A percentile compares a stretch with the other conserved stretches of the same genome.
phyloP scores from a whole-genome alignment of 2,329 filamentous ascomycete species.

The Monilinia laxa region DNA sequence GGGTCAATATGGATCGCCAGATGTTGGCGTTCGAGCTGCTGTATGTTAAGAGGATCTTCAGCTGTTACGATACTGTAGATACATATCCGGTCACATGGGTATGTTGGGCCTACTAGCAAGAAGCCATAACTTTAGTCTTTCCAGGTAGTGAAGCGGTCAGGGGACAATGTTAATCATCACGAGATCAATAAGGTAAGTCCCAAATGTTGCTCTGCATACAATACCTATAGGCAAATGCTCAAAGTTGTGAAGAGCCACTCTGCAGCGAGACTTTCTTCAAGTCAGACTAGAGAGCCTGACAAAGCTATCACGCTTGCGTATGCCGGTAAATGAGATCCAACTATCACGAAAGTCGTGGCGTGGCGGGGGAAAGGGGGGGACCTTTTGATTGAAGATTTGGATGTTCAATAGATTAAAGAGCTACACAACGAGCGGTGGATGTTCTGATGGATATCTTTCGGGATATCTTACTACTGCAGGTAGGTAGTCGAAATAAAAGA shows the following conservation, averaged over 20 bases:
- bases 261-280: not conserved
- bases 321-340: not conserved
- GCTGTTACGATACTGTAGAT: constrained; percentile 6
- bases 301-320: not conserved
- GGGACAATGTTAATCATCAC: not conserved
- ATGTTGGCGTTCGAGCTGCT: not conserved
- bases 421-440: too few species aligned
- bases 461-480: too few species aligned
- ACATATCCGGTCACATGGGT: not conserved
- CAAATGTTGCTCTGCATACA: too few species aligned
- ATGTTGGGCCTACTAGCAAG: constrained; percentile 1
- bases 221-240: not conserved
- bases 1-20: not conserved
- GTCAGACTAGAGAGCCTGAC: not conserved
- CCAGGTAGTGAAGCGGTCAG: not conserved
- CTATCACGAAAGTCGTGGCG: not conserved
- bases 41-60: not conserved
- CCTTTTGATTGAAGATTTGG: not conserved
- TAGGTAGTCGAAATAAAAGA: too few species aligned
- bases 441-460: too few species aligned
- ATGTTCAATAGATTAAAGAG: too few species aligned
- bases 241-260: not conserved
- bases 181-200: constrained; percentile 15
- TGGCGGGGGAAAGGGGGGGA: not conserved
- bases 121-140: not conserved